Conservation (phyloP, 2,329 filamentous ascomycete genomes). For the Aspergillus fumigatus region DNA sequence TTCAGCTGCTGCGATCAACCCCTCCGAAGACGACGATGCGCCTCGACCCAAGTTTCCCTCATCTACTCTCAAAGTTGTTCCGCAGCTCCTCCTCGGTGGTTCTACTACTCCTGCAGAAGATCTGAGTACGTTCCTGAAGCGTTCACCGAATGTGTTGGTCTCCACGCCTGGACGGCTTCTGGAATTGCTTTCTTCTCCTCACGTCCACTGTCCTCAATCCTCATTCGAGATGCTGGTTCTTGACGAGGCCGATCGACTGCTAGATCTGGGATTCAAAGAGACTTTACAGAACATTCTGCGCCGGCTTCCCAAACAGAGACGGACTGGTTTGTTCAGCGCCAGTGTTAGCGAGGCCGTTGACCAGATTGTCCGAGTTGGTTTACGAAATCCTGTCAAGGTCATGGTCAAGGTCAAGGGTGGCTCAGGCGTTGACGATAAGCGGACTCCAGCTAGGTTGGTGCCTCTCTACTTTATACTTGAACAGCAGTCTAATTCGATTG, state of each 20-base stretch:
- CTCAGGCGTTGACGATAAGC: constrained; percentile 72
- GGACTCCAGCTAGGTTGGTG: constrained; percentile 68
- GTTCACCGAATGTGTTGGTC: constrained; percentile 82
- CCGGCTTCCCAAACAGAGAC: constrained; percentile 82
- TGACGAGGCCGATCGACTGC: constrained; percentile 86
- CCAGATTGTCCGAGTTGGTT: constrained; percentile 84
- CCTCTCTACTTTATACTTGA: neutral
- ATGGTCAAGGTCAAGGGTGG: constrained; percentile 83
- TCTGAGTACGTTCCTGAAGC: constrained; percentile 74
- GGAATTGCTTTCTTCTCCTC: constrained; percentile 77
- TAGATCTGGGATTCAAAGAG: constrained; percentile 91
- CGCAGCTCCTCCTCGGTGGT: constrained; percentile 84
- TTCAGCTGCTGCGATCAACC: constrained; percentile 54
- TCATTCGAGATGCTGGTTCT: constrained; percentile 89
- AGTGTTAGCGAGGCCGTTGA: constrained; percentile 94
- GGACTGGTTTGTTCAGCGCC: constrained; percentile 91
- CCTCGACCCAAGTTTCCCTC: constrained; percentile 37
- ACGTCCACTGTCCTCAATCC: constrained; percentile 82
- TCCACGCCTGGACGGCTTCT: constrained; percentile 86
- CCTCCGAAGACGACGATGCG: constrained; percentile 41
- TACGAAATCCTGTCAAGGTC: constrained; percentile 92
- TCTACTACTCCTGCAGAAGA: constrained; percentile 80
- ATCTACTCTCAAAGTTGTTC: constrained; percentile 60
- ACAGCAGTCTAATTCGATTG: constrained; percentile 11
- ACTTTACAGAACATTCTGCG: constrained; percentile 82